These are phyloP conservation scores for Torulaspora indica DNA, from an alignment of 805 yeast genomes.

Conservation along the genomic window DNA sequence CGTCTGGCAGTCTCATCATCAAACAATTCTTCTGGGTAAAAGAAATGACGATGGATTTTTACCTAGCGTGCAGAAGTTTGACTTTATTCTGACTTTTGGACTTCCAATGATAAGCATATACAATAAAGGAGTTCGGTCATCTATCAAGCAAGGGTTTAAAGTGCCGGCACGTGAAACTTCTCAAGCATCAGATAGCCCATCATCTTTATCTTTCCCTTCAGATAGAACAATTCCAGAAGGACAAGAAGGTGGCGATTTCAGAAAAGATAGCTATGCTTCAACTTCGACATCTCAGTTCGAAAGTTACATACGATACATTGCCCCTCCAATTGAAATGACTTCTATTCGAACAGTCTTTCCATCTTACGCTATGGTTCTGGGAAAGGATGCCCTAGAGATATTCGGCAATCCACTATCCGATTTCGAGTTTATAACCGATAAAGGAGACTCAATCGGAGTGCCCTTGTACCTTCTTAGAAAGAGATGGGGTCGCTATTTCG, in stretches of 20 bases:
- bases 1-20: slow-evolving; percentile 77
- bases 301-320: slow-evolving; percentile 69
- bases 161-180: background rate
- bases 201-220: slow-evolving; percentile 4
- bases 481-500: slow-evolving; percentile 75
- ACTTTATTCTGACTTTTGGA: slow-evolving; percentile 45
- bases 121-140: slow-evolving; percentile 13
- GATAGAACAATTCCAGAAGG: background rate
- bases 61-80: slow-evolving; percentile 43
- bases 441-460: slow-evolving; percentile 62
- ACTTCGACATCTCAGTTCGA: slow-evolving; percentile 42
- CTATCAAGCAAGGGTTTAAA: slow-evolving; percentile 12
- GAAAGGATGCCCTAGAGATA: slow-evolving; percentile 67
- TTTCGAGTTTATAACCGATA: slow-evolving; percentile 65
- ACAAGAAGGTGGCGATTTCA: slow-evolving; percentile 4
- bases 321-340: slow-evolving; percentile 63
- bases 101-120: slow-evolving; percentile 51
- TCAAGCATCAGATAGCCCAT: background rate
- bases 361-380: slow-evolving; percentile 71
- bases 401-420: slow-evolving; percentile 62
- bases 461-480: slow-evolving; percentile 58
- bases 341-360: slow-evolving; percentile 68
- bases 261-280: slow-evolving; percentile 16
- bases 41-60: slow-evolving; percentile 22
- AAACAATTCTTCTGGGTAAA: slow-evolving; percentile 56